Evolutionary conservation across 768 basidiomycete species (phyloP).

Genomic region (Boletus eberwhitei): DNA sequence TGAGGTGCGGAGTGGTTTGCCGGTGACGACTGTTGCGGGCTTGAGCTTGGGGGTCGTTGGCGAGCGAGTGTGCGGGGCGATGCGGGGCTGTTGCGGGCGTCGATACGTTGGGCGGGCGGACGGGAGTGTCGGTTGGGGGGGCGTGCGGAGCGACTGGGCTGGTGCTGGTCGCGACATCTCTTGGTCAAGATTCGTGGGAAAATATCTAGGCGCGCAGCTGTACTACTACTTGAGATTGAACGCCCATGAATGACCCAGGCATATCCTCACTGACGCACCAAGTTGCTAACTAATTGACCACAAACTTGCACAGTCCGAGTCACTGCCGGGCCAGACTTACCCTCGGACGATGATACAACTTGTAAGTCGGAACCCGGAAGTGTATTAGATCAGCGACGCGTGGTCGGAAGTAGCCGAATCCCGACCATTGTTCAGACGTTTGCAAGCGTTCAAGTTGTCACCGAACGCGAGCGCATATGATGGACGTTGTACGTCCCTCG

Average conservation of each 20-base stretch:
- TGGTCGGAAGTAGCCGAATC: conserved; percentile 6
- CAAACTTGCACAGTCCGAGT: too few relatives aligned
- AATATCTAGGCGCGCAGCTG: too few relatives aligned
- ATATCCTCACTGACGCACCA: too few relatives aligned
- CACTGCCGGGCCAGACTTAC: too few relatives aligned
- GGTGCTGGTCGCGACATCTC: conserved; percentile 10
- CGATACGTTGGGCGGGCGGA: conserved; percentile 20
- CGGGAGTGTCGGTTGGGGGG: conserved; percentile 24
- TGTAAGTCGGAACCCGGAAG: neutral
- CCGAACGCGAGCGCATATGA: conserved; percentile 9
- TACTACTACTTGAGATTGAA: too few relatives aligned
- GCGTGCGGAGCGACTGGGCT: conserved; percentile 6
- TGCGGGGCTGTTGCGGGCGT: conserved; percentile 22
- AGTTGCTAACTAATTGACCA: too few relatives aligned
- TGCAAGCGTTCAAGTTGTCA: neutral
- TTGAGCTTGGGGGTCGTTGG: conserved; percentile 18
- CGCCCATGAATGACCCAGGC: too few relatives aligned
- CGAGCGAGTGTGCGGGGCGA: conserved; percentile 15
- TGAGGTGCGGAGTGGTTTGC: conserved; percentile 72
- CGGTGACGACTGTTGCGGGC: conserved; percentile 15
- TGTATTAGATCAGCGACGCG: conserved; percentile 11
- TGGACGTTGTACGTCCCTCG: conserved; percentile 28
- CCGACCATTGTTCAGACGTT: conserved; percentile 9
- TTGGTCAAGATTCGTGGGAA: neutral
- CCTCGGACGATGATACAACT: too few relatives aligned